Base-by-base conservation (phyloP, 1,139 yeast species). In the Candida dubliniensis region DNA sequence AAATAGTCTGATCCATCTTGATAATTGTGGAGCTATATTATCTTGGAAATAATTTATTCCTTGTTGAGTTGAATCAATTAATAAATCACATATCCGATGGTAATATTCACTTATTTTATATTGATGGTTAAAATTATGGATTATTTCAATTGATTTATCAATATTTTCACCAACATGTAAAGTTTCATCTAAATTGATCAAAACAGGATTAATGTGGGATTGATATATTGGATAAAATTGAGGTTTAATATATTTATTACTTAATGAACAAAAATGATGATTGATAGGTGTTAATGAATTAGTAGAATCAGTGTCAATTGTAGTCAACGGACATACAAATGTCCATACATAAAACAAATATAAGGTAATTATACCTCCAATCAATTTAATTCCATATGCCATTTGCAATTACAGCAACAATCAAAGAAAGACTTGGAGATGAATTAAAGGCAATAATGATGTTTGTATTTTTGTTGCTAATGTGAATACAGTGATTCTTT, bases 291-390 rank as follows among this genome's bases (percentile, higher is more conserved):
- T 39, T 30, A 46, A 41, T 14, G 38, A 11, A 13, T 24, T 12
- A 1, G 36, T 37, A 18, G 23, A 18, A 25, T 35, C 37, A 7
- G 29, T 34, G 18, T 40, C 29, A 31, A 24, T 38, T 13, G 42
- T 26, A 24, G 42, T 43, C 11, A 48, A 34, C 9, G 55, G 55
- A 46, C 57, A 53, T 7, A 50, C 41, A 32, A 37, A 44, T 2
- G 48, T 48, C 48, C 50, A 51, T 5, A 46, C 51, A 27, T 50
- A 50, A 12, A 47, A 12, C 5, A 50, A 14, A 33, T 50, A 50
- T 26, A 42, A 8, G 14, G 40, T 31, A 18, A 43, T 25, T 23
- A 46, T 13, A 25, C 33, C 12, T 11, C 40, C 38, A 15, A 36
- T 18, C 39, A 47, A 44, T 31, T 25, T 39, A 29, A 41, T 40